Percentiles rank a stretch among this genome's conserved stretches.
Conservation (phyloP, 257 asterid species). For the Solanum bulbocastanum region DNA sequence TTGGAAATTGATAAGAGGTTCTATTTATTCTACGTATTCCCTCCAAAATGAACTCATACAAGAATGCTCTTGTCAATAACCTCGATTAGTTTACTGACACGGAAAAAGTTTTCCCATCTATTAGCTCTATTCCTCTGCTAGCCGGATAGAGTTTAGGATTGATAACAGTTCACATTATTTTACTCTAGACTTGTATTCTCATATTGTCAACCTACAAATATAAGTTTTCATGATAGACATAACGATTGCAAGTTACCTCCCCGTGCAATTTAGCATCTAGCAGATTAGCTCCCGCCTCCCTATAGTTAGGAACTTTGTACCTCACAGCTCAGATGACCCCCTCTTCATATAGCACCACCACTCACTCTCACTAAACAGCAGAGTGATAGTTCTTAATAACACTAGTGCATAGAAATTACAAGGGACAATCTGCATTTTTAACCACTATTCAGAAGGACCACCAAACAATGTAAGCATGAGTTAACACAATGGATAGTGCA, state of each 20-base stretch:
- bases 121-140: background rate
- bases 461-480: background rate
- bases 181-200: background rate
- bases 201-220: background rate
- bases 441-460: background rate
- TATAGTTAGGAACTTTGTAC: background rate
- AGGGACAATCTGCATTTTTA: background rate
- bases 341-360: background rate
- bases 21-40: background rate
- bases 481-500: background rate
- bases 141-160: background rate
- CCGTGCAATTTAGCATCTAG: background rate
- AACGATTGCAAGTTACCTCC: background rate
- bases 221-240: background rate
- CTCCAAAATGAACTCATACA: background rate
- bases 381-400: background rate
- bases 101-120: background rate
- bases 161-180: background rate
- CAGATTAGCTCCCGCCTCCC: background rate
- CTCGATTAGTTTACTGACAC: background rate
- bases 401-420: background rate
- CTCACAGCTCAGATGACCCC: background rate
- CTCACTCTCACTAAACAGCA: background rate
- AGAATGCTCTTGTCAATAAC: background rate
- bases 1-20: background rate